Evolutionary conservation across 1,284 basidiomycete genomes (phyloP).

Genomic region (Salmacisia buchloeana): DNA sequence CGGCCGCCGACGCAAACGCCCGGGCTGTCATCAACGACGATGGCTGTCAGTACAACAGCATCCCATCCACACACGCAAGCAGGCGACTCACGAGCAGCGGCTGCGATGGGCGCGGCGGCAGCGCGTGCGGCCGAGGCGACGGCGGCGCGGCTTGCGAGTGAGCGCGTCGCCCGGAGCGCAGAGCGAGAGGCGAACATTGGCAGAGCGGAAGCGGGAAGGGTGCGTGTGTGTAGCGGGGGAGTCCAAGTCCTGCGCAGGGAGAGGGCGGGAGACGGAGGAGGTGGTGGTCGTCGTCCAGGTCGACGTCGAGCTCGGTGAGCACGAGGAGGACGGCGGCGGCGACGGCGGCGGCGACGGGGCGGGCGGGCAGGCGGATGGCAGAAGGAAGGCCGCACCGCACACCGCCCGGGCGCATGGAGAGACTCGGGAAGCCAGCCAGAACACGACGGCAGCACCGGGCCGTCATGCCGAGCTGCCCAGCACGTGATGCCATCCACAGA

Average conservation of each 20-base stretch:
- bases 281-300: background rate
- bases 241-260: background rate
- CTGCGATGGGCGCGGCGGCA: background rate
- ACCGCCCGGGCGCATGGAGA: no score
- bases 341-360: background rate
- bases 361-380: no score
- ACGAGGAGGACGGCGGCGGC: background rate
- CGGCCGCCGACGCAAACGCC: no score
- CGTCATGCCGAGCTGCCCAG: no score
- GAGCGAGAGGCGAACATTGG: slow-evolving; percentile 2
- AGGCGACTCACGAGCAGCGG: background rate
- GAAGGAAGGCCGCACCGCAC: no score
- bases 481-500: no score
- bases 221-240: no score
- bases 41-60: background rate
- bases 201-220: no score
- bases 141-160: background rate
- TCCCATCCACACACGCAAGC: background rate
- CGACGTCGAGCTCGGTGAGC: background rate
- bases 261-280: background rate
- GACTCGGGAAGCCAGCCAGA: no score
- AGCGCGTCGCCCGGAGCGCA: background rate
- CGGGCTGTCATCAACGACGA: no score
- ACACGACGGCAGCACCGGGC: no score
- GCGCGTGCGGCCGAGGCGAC: background rate